Evolutionary conservation across 1,284 basidiomycete species (phyloP).

Genomic region (Heterobasidion occidentale): DNA sequence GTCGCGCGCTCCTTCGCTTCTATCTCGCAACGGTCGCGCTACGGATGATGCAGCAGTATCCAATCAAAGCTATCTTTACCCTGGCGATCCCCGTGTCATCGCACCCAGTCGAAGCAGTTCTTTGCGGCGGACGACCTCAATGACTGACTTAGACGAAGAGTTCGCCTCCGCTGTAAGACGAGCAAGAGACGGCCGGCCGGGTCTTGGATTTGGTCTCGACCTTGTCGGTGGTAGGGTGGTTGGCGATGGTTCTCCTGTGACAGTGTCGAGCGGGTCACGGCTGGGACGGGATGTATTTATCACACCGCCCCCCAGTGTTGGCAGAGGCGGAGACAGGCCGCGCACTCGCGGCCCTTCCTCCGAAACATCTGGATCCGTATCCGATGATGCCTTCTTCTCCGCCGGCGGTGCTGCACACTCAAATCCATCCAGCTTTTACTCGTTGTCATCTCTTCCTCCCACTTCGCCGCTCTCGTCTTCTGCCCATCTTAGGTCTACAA

Average conservation of each 20-base stretch:
- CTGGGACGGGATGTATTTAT: slow-evolving; percentile 45
- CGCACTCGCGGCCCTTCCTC: slow-evolving; percentile 23
- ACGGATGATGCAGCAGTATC: slow-evolving; percentile 64
- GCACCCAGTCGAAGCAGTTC: slow-evolving; percentile 52
- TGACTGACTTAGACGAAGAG: slow-evolving; percentile 69
- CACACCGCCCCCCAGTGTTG: slow-evolving; percentile 50
- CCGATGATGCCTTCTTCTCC: slow-evolving; percentile 55
- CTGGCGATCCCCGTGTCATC: slow-evolving; percentile 61
- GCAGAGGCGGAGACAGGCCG: slow-evolving; percentile 18
- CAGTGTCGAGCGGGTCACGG: slow-evolving; percentile 46
- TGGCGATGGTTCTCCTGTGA: slow-evolving; percentile 42
- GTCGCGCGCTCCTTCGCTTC: slow-evolving; percentile 37
- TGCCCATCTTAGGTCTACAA: slow-evolving; percentile 6
- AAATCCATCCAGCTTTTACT: slow-evolving; percentile 23
- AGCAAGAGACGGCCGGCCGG: slow-evolving; percentile 34
- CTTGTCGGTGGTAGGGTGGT: slow-evolving; percentile 28
- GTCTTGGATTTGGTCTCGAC: slow-evolving; percentile 36
- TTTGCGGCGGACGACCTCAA: slow-evolving; percentile 62
- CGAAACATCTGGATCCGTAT: slow-evolving; percentile 30
- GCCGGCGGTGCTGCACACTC: slow-evolving; percentile 24
- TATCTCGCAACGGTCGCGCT: slow-evolving; percentile 53
- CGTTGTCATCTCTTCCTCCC: slow-evolving; percentile 14
- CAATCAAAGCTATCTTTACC: slow-evolving; percentile 55
- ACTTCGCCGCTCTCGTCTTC: slow-evolving; percentile 6
- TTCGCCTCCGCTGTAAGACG: slow-evolving; percentile 44